Conservation (phyloP, 2,329 filamentous ascomycete genomes). For the Rutstroemia sp. region DNA sequence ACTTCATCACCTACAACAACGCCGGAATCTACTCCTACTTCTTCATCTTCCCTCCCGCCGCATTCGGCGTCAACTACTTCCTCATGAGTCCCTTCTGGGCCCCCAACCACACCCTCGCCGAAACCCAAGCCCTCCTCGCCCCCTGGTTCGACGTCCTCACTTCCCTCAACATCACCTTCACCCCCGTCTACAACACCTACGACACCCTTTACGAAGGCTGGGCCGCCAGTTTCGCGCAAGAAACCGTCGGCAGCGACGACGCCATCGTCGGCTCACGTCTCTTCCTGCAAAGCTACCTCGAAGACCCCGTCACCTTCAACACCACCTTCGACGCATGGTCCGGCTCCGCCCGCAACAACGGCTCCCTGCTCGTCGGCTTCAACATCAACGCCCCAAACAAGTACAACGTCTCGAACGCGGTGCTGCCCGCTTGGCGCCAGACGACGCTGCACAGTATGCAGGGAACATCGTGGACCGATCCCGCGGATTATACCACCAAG, state of each 20-base stretch:
- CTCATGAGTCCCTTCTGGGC: slow-evolving; percentile 23
- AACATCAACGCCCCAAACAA: slow-evolving; percentile 2
- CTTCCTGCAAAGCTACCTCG: slow-evolving; percentile 34
- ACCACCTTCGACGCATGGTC: slow-evolving; percentile 26
- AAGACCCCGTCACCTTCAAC: slow-evolving; percentile 21
- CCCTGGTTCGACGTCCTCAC: slow-evolving; percentile 34
- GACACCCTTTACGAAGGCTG: slow-evolving; percentile 24
- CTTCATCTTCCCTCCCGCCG: slow-evolving; percentile 25
- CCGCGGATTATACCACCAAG: not conserved
- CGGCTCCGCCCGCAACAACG: not conserved
- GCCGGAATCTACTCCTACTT: slow-evolving; percentile 26
- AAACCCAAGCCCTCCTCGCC: slow-evolving; percentile 25
- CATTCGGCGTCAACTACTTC: not conserved
- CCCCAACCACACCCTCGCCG: slow-evolving; percentile 23
- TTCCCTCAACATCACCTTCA: slow-evolving; percentile 13
- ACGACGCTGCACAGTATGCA: slow-evolving; percentile 12
- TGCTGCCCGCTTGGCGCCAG: slow-evolving; percentile 28
- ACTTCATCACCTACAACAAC: slow-evolving; percentile 35
- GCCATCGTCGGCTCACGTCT: slow-evolving; percentile 33
- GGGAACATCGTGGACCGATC: slow-evolving; percentile 6
- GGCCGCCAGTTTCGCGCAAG: slow-evolving; percentile 34
- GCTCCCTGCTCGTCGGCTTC: not conserved
- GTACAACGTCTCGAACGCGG: slow-evolving; percentile 23
- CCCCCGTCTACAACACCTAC: slow-evolving; percentile 27
- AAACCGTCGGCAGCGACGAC: slow-evolving; percentile 27